Conservation (phyloP, 805 yeast genomes). For the Candida broadrunensis region DNA sequence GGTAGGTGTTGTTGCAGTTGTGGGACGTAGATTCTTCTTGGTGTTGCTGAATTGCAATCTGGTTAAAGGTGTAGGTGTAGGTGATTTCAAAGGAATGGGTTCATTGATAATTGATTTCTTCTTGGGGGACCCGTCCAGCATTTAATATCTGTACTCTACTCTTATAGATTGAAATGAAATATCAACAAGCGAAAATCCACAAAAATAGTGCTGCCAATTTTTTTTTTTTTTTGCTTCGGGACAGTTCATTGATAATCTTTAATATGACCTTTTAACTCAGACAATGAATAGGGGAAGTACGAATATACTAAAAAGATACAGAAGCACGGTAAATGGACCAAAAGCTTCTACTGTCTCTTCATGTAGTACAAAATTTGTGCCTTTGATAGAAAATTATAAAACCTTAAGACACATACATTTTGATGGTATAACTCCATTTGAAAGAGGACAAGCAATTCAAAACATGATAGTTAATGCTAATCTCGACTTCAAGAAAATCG, state of each 20-base stretch:
- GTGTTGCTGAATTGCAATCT: neutral
- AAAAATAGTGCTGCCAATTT: no score
- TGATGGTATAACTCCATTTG: conserved; percentile 37
- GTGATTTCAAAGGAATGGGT: neutral
- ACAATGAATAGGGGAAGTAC: neutral
- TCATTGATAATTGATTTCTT: neutral
- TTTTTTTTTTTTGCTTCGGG: no score
- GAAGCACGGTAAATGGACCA: conserved; percentile 1
- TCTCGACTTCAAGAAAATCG: conserved; percentile 53
- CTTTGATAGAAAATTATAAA: conserved; percentile 29
- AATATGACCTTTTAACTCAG: no score
- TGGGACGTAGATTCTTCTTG: neutral
- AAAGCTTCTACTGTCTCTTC: neutral
- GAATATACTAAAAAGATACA: conserved; percentile 3
- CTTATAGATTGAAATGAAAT: no score
- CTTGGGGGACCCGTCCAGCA: neutral
- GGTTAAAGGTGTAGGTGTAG: neutral
- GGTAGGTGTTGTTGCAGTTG: neutral
- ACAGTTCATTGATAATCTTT: no score
- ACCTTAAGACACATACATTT: conserved; percentile 41
- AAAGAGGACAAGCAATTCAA: conserved; percentile 55
- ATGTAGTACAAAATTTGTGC: conserved; percentile 24
- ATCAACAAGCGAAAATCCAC: no score
- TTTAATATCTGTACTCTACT: neutral
- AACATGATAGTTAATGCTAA: conserved; percentile 53